Evolutionary conservation across 331 rosid genomes (phyloP).

Genomic region (Malus hybrid): DNA sequence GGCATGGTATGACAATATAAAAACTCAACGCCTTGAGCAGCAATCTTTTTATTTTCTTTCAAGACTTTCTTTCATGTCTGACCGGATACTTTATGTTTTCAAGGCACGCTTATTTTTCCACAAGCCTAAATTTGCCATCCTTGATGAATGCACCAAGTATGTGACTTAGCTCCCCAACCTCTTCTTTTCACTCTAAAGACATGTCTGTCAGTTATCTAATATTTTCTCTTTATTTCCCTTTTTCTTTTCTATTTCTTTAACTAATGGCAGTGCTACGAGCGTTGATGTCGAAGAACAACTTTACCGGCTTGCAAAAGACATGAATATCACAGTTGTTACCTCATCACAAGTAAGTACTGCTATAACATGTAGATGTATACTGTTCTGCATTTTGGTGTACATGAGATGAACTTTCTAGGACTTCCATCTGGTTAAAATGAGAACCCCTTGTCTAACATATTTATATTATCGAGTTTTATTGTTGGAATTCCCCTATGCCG

Average conservation of each 20-base stretch:
- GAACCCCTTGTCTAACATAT: neutral
- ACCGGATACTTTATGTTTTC: slow-evolving; percentile 12
- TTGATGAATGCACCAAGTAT: slow-evolving; percentile 98
- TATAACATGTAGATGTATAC: neutral
- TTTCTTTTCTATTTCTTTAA: neutral
- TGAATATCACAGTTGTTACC: slow-evolving; percentile 87
- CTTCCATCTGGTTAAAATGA: neutral
- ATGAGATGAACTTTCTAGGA: neutral
- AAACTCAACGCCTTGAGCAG: neutral
- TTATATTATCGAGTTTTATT: neutral
- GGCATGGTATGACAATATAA: slow-evolving; percentile 68
- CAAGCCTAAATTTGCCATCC: slow-evolving; percentile 87
- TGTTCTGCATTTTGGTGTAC: neutral
- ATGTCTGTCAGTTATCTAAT: slow-evolving; percentile 3
- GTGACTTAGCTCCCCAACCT: slow-evolving; percentile 18
- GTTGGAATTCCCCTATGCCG: neutral
- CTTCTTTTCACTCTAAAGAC: neutral
- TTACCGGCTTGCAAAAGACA: slow-evolving; percentile 67
- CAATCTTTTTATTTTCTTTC: neutral
- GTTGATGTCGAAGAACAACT: slow-evolving; percentile 96
- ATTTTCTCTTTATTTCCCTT: neutral
- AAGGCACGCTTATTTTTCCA: slow-evolving; percentile 98
- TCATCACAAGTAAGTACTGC: slow-evolving; percentile 78
- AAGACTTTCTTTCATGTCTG: neutral
- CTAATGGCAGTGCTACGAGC: slow-evolving; percentile 80